phyloP scores from a whole-genome alignment of 2,329 filamentous ascomycete genomes.

The Cladosporium sp. region DNA sequence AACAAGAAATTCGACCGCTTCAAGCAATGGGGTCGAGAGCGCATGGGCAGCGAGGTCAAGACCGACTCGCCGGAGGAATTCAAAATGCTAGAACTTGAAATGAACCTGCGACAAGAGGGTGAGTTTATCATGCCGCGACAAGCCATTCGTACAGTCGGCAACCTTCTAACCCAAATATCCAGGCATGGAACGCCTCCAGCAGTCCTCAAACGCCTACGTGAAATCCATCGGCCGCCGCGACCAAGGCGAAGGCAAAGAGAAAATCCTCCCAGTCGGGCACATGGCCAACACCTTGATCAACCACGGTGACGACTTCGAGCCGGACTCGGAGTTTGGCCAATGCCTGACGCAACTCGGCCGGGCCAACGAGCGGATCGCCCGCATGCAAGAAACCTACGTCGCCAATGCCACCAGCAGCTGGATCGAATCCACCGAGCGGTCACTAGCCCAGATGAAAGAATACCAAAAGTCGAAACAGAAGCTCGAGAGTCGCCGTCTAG shows the following conservation, averaged over 20 bases:
- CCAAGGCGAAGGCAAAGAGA: conserved; percentile 84
- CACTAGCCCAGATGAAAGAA: conserved; percentile 91
- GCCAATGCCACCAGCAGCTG: conserved; percentile 73
- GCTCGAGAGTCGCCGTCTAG: conserved; percentile 81
- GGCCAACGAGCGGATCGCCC: conserved; percentile 80
- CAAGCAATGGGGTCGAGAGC: conserved; percentile 97
- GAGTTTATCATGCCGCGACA: conserved; percentile 29
- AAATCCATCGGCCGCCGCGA: conserved; percentile 82
- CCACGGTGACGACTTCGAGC: conserved; percentile 90
- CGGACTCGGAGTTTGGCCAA: conserved; percentile 84
- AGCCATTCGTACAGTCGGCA: too few species aligned
- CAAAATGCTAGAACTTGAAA: conserved; percentile 82
- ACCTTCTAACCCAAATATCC: conserved; percentile 12
- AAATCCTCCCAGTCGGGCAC: conserved; percentile 71
- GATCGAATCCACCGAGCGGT: conserved; percentile 88
- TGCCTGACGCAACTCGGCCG: conserved; percentile 75
- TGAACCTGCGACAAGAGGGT: conserved; percentile 87
- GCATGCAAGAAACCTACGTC: conserved; percentile 79
- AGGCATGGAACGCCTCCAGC: conserved; percentile 90
- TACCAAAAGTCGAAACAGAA: conserved; percentile 92
- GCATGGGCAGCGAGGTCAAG: conserved; percentile 88
- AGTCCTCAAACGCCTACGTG: conserved; percentile 77
- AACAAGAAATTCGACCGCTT: conserved; percentile 91
- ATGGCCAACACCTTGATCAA: conserved; percentile 79
- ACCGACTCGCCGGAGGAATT: conserved; percentile 87